phyloP scores from a whole-genome alignment of 441 rosid species.

The Jatropha podagrica region DNA sequence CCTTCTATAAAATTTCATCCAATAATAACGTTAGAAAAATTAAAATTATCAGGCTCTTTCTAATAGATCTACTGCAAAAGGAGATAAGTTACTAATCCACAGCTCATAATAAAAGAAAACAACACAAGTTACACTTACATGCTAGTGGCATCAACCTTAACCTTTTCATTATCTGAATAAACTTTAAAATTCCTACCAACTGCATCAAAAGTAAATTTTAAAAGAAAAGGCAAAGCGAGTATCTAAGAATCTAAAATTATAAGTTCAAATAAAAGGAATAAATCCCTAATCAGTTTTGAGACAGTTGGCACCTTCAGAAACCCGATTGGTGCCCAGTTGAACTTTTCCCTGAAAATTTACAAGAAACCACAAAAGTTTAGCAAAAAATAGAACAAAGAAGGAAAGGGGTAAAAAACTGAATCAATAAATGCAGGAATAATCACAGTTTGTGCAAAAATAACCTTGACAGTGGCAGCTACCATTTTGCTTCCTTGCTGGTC shows the following conservation, averaged over 20 bases:
- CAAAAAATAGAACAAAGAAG: not conserved
- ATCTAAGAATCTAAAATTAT: conserved; percentile 6
- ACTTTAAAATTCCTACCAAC: conserved; percentile 47
- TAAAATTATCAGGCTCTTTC: conserved; percentile 10
- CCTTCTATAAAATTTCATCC: conserved; percentile 39
- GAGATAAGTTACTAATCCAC: not conserved
- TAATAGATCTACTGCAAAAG: conserved; percentile 26
- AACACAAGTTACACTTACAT: conserved; percentile 36
- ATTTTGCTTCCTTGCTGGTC: not conserved
- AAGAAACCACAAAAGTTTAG: not conserved
- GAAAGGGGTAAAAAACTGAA: not conserved
- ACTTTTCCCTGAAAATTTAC: conserved; percentile 30
- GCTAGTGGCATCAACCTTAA: conserved; percentile 32
- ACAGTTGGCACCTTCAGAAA: conserved; percentile 24
- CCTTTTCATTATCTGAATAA: conserved; percentile 42
- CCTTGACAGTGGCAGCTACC: conserved; percentile 17
- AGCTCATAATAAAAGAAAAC: no score
- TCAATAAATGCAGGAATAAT: not conserved
- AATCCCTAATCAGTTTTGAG: conserved; percentile 26
- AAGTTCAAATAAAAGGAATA: not conserved
- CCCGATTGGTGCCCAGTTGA: conserved; percentile 22
- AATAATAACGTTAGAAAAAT: not conserved
- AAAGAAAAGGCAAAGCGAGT: not conserved
- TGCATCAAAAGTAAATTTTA: conserved; percentile 25
- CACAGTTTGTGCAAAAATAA: not conserved